Conservation (phyloP, 169 alveolate genomes). For the Babesia bigemina region DNA sequence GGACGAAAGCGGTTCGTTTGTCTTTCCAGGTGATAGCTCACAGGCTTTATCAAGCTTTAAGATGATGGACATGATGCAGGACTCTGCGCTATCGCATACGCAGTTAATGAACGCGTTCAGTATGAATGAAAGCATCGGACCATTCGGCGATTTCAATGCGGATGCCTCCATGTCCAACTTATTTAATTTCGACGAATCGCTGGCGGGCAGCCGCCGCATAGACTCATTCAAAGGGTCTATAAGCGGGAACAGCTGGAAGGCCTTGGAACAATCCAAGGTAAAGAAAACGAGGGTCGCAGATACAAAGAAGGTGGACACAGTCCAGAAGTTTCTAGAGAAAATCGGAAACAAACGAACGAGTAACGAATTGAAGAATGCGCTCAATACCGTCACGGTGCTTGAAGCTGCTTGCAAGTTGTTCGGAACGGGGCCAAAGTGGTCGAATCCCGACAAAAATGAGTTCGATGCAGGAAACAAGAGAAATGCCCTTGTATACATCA, state of each 20-base stretch:
- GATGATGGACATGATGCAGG: slow-evolving; percentile 5
- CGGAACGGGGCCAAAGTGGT: slow-evolving; percentile 71
- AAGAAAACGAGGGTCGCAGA: slow-evolving; percentile 17
- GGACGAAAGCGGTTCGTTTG: not conserved
- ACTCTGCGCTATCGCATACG: not conserved
- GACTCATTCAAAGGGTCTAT: slow-evolving; percentile 13
- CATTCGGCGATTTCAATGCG: not conserved
- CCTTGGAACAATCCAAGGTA: not conserved
- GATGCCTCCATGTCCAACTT: slow-evolving; percentile 1
- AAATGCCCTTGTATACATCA: slow-evolving; percentile 48
- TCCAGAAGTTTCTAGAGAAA: slow-evolving; percentile 34
- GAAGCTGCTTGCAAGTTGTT: slow-evolving; percentile 66
- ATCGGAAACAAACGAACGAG: slow-evolving; percentile 28
- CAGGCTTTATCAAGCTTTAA: slow-evolving; percentile 1
- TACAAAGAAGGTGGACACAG: slow-evolving; percentile 10
- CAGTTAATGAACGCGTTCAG: not conserved
- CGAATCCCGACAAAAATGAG: slow-evolving; percentile 60
- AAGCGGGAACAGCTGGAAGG: slow-evolving; percentile 32
- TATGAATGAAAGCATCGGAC: not conserved
- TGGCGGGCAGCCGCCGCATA: not conserved
- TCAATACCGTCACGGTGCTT: slow-evolving; percentile 46
- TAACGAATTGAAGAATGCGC: slow-evolving; percentile 42
- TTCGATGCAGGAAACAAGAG: slow-evolving; percentile 43
- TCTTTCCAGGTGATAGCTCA: not conserved
- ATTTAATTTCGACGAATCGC: not conserved